Evolutionary conservation across 441 rosid genomes (phyloP), one percentile per base, ranked within the genome.

Genomic region (Eruca vesicaria): DNA sequence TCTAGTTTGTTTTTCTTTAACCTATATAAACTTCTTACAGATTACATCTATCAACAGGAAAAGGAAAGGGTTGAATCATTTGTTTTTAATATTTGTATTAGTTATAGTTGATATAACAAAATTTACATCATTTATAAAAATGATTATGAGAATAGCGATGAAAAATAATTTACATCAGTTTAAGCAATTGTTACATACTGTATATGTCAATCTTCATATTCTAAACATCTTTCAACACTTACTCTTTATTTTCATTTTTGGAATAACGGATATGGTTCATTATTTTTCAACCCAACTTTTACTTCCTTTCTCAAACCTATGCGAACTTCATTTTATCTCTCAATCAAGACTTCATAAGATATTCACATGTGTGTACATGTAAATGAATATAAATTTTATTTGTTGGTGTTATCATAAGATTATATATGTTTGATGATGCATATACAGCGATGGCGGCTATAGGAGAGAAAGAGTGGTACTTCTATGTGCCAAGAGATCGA

Each of bases 391-490:
- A 53, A 11, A 10, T n/a, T 19, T 26, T 57, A 16, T 1, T 29
- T 68, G 31, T 32, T 50, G 15, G 21, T 32, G 12, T 63, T 31
- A 29, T 38, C 20, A 36, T 69, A 66, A 43, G 48, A 71, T 33
- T 63, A 57, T 19, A 7, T 36, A 36, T 18, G 57, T 10, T 29
- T 64, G 28, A 38, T 63, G 23, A 63, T 62, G 52, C 72, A 20
- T 67, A 35, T 68, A 78, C 66, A 74, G 74, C 77, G 10, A 65
- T 96, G 86, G 99, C 99, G 9, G 96, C 99, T 0, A 96, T 96
- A 52, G 99, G 99, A 41, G 99, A 96, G 94, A 96, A 92, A 74
- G 99, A 93, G 67, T 96, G 99, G 99, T 96, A 86, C 84, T 96
- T 96, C 81, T 96, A 96, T 71, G 99, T 96, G 53, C 99, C 99